Percentiles rank a stretch among this genome's conserved stretches.
Conservation (phyloP, 2,329 filamentous ascomycete genomes). For the Fusarium annulatum region DNA sequence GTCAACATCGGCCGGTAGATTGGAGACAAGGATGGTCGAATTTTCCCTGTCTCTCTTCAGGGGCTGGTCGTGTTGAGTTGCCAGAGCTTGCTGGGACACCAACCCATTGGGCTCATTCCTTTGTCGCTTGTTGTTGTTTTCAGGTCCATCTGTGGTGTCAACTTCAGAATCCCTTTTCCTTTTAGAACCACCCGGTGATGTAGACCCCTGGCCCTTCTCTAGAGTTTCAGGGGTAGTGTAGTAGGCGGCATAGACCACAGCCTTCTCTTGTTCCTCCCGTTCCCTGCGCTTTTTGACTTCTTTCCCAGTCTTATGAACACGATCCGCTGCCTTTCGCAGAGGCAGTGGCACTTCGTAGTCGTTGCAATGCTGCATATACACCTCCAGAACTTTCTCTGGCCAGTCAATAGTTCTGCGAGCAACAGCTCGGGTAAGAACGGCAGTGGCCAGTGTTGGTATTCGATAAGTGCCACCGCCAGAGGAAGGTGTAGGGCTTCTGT, state of each 20-base stretch:
- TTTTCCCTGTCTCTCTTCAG: constrained; percentile 90
- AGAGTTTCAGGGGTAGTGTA: constrained; percentile 47
- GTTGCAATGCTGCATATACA: constrained; percentile 84
- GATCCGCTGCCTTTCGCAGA: constrained; percentile 78
- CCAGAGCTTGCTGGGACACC: constrained; percentile 31
- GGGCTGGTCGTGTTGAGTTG: constrained; percentile 42
- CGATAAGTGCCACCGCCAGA: constrained; percentile 61
- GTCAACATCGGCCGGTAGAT: constrained; percentile 76
- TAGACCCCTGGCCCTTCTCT: constrained; percentile 31
- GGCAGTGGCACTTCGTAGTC: constrained; percentile 86
- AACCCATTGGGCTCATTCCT: constrained; percentile 58
- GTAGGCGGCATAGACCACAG: constrained; percentile 61
- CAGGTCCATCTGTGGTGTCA: constrained; percentile 55
- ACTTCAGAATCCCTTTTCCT: constrained; percentile 76
- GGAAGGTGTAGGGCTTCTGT: constrained; percentile 64
- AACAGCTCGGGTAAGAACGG: constrained; percentile 78
- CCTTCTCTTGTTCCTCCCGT: constrained; percentile 71
- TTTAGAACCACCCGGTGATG: constrained; percentile 65
- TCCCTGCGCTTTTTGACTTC: constrained; percentile 72
- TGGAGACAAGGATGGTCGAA: constrained; percentile 82
- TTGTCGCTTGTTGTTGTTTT: constrained; percentile 73
- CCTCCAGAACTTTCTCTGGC: constrained; percentile 79
- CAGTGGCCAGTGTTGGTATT: constrained; percentile 79
- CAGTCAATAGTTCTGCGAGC: constrained; percentile 73
- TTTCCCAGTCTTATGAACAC: constrained; percentile 75